phyloP scores from a whole-genome alignment of 345 rosid species.

The Gossypium turneri region DNA sequence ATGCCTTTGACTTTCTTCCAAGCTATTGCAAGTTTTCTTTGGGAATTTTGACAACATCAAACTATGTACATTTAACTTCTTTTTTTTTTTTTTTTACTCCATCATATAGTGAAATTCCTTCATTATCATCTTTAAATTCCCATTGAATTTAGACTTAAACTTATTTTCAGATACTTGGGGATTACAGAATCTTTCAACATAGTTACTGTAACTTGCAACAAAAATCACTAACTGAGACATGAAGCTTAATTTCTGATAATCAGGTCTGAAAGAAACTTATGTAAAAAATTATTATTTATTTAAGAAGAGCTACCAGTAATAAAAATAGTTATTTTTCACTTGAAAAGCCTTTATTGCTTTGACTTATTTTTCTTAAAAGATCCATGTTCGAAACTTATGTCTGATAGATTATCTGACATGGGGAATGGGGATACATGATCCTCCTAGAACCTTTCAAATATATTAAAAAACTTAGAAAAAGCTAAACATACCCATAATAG shows the following conservation, averaged over 20 bases:
- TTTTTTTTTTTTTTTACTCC: neutral
- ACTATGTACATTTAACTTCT: neutral
- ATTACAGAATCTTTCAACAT: too few species aligned
- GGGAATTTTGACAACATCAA: neutral
- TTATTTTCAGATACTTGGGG: neutral
- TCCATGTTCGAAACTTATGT: neutral
- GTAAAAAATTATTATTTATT: neutral
- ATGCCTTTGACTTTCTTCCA: neutral
- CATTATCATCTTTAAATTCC: neutral
- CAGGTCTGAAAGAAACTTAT: neutral
- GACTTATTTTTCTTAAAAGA: neutral
- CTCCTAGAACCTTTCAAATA: neutral
- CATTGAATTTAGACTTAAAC: neutral
- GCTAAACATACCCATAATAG: neutral
- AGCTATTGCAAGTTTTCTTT: neutral
- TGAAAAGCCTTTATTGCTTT: neutral
- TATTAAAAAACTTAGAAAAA: neutral
- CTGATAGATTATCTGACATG: neutral
- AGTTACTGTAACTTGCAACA: neutral
- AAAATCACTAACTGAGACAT: neutral
- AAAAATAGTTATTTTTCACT: neutral
- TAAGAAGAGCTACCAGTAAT: neutral
- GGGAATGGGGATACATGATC: neutral
- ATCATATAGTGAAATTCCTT: neutral
- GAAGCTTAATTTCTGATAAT: neutral